phyloP scores from a whole-genome alignment of 495 filamentous ascomycete genomes.

The Mytilinidion resinicola region DNA sequence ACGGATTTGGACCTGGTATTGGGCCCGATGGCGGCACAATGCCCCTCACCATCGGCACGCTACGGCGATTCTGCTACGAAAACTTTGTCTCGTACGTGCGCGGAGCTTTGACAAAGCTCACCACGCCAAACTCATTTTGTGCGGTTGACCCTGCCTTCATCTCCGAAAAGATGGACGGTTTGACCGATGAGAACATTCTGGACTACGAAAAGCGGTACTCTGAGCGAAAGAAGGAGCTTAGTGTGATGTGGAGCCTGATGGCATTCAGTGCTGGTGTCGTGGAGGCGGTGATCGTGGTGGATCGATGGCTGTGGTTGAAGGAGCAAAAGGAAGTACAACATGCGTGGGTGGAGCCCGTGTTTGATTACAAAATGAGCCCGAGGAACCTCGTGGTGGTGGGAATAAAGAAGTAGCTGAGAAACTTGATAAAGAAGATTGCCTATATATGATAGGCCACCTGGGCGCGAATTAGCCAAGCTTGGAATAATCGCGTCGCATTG shows the following conservation, averaged over 20 bases:
- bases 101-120: conserved; percentile 71
- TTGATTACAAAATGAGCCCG: conserved; percentile 82
- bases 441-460: too few species aligned
- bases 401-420: conserved; percentile 54
- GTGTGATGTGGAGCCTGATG: conserved; percentile 87
- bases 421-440: too few species aligned
- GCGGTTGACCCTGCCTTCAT: conserved; percentile 42
- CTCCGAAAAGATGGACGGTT: conserved; percentile 49
- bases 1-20: conserved; percentile 15
- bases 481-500: too few species aligned
- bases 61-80: conserved; percentile 72
- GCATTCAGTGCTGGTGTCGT: conserved; percentile 84
- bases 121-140: conserved; percentile 29
- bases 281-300: conserved; percentile 83
- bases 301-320: conserved; percentile 81
- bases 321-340: conserved; percentile 55
- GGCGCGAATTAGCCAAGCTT: too few species aligned
- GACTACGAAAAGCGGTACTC: conserved; percentile 58
- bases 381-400: conserved; percentile 87
- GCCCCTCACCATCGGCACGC: conserved; percentile 77
- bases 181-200: conserved; percentile 68
- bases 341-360: conserved; percentile 86
- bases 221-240: conserved; percentile 72
- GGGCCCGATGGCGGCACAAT: conserved; percentile 45
- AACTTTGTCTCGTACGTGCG: conserved; percentile 72